Evolutionary conservation across 495 filamentous ascomycete genomes (phyloP).

Genomic region (Pyrenopolyporus hunteri): DNA sequence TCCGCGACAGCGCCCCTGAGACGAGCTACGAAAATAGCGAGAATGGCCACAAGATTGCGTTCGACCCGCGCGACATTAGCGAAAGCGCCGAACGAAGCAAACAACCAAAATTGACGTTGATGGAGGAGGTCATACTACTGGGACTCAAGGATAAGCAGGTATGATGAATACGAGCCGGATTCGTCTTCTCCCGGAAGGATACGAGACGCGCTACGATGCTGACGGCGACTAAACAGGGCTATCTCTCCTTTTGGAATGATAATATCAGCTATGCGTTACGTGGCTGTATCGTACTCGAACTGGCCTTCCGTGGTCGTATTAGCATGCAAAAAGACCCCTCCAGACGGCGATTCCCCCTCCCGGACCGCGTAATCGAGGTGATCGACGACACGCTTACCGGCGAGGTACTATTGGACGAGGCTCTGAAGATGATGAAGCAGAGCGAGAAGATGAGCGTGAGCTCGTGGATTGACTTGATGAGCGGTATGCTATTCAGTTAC

Average conservation of each 20-base stretch:
- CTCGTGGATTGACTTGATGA: slow-evolving; percentile 98
- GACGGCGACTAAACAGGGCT: slow-evolving; percentile 65
- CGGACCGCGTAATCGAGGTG: slow-evolving; percentile 93
- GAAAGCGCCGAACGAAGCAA: slow-evolving; percentile 96
- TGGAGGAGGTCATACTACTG: slow-evolving; percentile 96
- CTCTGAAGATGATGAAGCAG: slow-evolving; percentile 99
- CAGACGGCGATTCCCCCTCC: slow-evolving; percentile 86
- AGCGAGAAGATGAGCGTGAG: slow-evolving; percentile 99
- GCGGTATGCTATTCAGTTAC: slow-evolving; percentile 76
- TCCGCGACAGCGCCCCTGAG: slow-evolving; percentile 70
- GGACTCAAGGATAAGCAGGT: slow-evolving; percentile 99
- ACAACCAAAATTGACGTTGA: slow-evolving; percentile 96
- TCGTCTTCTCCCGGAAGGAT: neutral
- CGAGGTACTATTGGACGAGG: slow-evolving; percentile 96
- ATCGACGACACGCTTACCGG: slow-evolving; percentile 96
- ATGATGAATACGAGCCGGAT: slow-evolving; percentile 27
- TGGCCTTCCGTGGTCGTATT: slow-evolving; percentile 93
- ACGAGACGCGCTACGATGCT: slow-evolving; percentile 9
- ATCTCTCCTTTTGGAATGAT: slow-evolving; percentile 99
- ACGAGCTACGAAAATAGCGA: slow-evolving; percentile 91
- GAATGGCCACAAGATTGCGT: slow-evolving; percentile 98
- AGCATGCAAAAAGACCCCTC: slow-evolving; percentile 98
- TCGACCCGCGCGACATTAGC: slow-evolving; percentile 95
- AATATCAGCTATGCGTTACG: slow-evolving; percentile 98
- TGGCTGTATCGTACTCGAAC: slow-evolving; percentile 96